Percentiles rank a stretch among this genome's conserved stretches.
phyloP scores from a whole-genome alignment of 2,329 filamentous ascomycete species.

The Penicillium fuscoglaucum region DNA sequence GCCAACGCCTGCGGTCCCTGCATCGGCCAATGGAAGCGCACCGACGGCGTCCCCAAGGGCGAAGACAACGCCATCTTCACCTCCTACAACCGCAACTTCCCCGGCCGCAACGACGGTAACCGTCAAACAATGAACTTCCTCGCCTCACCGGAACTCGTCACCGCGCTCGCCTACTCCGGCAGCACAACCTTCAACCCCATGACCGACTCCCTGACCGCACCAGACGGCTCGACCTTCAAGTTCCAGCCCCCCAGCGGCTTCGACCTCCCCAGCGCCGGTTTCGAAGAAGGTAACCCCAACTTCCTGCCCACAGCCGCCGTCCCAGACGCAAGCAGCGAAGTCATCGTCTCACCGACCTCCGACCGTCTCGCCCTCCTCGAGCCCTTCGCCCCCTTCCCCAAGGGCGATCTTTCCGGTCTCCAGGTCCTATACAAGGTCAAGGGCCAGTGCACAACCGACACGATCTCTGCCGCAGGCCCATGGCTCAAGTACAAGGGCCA shows the following conservation, averaged over 20 bases:
- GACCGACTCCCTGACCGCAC: conserved; percentile 78
- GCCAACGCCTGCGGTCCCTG: conserved; percentile 95
- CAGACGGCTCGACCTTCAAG: conserved; percentile 77
- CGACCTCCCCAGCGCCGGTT: conserved; percentile 68
- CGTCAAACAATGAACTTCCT: conserved; percentile 98
- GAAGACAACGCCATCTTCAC: conserved; percentile 92
- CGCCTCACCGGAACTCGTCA: conserved; percentile 93
- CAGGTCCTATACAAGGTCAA: conserved; percentile 93
- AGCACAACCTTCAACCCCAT: conserved; percentile 94
- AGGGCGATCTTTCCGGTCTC: conserved; percentile 70
- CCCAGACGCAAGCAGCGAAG: conserved; percentile 68
- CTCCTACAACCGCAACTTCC: conserved; percentile 98
- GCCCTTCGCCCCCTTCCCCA: conserved; percentile 82
- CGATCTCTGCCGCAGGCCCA: conserved; percentile 92
- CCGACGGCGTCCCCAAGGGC: conserved; percentile 80
- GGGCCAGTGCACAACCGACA: conserved; percentile 98
- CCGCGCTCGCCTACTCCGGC: conserved; percentile 91
- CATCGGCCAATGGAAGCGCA: conserved; percentile 84
- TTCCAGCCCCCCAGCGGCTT: conserved; percentile 72
- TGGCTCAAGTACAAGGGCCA: conserved; percentile 99
- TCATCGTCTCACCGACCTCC: conserved; percentile 83
- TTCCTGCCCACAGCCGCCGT: conserved; percentile 72
- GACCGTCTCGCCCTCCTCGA: conserved; percentile 87
- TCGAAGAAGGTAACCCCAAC: conserved; percentile 72
- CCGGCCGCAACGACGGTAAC: conserved; percentile 95